These are phyloP conservation scores for Crataegus laevigata DNA, from an alignment of 306 rosid genomes.

Conservation along the genomic window DNA sequence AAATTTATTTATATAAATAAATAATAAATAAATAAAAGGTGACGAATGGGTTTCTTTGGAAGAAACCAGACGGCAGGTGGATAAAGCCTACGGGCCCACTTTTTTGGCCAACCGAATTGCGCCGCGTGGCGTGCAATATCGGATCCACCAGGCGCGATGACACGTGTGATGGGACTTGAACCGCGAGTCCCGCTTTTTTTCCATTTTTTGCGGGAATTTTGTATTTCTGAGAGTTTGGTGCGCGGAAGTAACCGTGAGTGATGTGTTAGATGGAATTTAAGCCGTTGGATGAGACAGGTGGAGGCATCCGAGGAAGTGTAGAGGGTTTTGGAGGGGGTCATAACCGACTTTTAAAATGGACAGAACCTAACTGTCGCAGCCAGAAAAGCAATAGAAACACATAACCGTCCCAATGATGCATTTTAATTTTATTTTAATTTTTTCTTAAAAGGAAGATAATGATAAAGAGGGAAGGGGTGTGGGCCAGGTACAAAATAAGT, in stretches of 20 bases:
- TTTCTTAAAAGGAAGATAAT: too few species aligned
- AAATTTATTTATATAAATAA: neutral
- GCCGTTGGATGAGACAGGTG: neutral
- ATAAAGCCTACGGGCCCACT: slow-evolving; percentile 44
- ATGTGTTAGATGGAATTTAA: neutral
- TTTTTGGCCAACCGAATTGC: neutral
- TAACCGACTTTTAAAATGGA: neutral
- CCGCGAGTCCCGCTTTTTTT: neutral
- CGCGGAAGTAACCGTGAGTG: neutral
- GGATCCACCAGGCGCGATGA: slow-evolving; percentile 7
- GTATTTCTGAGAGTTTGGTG: neutral
- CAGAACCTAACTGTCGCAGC: neutral
- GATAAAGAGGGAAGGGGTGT: too few species aligned
- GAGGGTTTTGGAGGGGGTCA: neutral
- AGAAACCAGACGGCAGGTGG: slow-evolving; percentile 56
- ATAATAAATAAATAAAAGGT: neutral
- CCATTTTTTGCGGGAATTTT: neutral
- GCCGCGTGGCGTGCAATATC: slow-evolving; percentile 34
- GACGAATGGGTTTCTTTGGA: slow-evolving; percentile 33
- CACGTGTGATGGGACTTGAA: slow-evolving; percentile 19
- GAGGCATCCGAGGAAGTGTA: neutral
- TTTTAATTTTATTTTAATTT: too few species aligned
- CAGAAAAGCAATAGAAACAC: neutral
- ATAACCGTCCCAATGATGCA: neutral
- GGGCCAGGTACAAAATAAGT: neutral